Percentiles rank a stretch among this genome's conserved stretches.
Conservation (phyloP, 805 yeast species). For the Monosporozyma aquatica region DNA sequence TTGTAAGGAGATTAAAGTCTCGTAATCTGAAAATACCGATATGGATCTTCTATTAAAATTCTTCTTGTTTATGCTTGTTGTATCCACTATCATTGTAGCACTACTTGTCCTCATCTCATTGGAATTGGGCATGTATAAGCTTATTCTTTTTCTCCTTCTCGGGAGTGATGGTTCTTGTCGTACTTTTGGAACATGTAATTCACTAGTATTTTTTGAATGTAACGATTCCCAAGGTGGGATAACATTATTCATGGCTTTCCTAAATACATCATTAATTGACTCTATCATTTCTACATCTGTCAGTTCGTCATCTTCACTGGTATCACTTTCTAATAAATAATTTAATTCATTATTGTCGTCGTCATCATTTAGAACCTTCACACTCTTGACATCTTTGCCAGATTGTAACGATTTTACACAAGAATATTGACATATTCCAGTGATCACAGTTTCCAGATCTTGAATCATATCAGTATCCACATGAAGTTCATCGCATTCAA, state of each 20-base stretch:
- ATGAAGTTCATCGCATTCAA: slow-evolving; percentile 10
- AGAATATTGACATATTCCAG: slow-evolving; percentile 16
- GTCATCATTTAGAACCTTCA: neutral
- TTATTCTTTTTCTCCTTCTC: slow-evolving; percentile 2
- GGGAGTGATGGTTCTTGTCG: neutral
- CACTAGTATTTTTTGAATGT: neutral
- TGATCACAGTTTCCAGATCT: slow-evolving; percentile 28
- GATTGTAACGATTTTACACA: neutral
- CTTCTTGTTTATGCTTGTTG: neutral
- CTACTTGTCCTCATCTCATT: too few species aligned
- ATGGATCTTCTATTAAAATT: slow-evolving; percentile 7
- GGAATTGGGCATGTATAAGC: slow-evolving; percentile 7
- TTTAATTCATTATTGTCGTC: slow-evolving; percentile 14
- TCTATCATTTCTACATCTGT: slow-evolving; percentile 5
- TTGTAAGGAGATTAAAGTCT: slow-evolving; percentile 8
- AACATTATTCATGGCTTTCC: slow-evolving; percentile 14
- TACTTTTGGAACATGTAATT: neutral
- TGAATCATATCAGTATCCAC: slow-evolving; percentile 5
- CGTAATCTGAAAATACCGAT: slow-evolving; percentile 10
- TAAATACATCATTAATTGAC: slow-evolving; percentile 13
- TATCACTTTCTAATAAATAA: slow-evolving; percentile 15
- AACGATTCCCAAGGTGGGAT: slow-evolving; percentile 5
- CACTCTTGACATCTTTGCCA: neutral
- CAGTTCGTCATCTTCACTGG: slow-evolving; percentile 5
- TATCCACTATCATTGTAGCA: neutral